Conservation (phyloP, 768 basidiomycete species). For the Collybia sordida region DNA sequence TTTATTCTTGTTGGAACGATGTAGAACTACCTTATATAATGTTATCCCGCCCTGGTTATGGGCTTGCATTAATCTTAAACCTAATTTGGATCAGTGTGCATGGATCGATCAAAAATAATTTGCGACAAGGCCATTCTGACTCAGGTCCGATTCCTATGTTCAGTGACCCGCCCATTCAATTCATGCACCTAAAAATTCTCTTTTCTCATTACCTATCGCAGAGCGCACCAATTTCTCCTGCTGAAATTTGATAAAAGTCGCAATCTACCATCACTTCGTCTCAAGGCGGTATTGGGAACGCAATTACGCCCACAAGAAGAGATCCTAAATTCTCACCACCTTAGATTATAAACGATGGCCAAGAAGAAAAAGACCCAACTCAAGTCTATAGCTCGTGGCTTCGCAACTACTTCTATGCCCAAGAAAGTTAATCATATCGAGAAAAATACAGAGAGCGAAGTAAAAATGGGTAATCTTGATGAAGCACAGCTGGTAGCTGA, state of each 20-base stretch:
- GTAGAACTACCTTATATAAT: too few relatives aligned
- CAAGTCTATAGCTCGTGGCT: constrained; percentile 73
- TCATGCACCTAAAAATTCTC: constrained; percentile 1
- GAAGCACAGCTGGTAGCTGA: constrained; percentile 3
- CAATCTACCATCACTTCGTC: too few relatives aligned
- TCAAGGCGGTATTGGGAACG: too few relatives aligned
- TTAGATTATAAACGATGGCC: constrained; percentile 47
- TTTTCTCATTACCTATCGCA: background rate
- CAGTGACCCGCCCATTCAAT: background rate
- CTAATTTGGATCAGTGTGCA: too few relatives aligned
- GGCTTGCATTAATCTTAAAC: too few relatives aligned
- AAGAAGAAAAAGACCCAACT: constrained; percentile 87
- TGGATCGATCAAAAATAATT: background rate
- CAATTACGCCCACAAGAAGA: too few relatives aligned
- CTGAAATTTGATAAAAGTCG: too few relatives aligned
- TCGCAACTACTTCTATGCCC: constrained; percentile 80
- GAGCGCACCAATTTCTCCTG: too few relatives aligned
- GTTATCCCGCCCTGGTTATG: too few relatives aligned
- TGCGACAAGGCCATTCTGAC: background rate
- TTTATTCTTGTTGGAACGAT: too few relatives aligned
- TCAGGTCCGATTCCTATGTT: background rate
- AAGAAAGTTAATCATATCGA: constrained; percentile 56
- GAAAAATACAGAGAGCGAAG: constrained; percentile 19
- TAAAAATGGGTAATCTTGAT: constrained; percentile 10
- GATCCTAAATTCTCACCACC: background rate